These are phyloP conservation scores for Colletotrichum abscissum DNA, from an alignment of 2,329 filamentous ascomycete species.

Conservation along the genomic window DNA sequence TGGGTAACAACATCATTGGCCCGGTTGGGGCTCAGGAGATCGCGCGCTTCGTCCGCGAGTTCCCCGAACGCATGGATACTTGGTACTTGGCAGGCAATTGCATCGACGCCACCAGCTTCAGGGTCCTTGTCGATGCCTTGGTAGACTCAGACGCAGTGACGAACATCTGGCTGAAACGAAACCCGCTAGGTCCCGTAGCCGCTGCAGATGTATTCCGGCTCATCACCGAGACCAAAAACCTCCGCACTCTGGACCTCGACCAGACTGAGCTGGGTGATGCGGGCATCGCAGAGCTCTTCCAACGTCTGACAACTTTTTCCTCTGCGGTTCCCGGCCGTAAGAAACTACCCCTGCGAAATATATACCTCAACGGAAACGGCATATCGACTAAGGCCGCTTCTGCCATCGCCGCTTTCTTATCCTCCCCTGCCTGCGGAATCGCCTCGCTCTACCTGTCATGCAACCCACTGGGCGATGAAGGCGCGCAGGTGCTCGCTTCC, in stretches of 20 bases:
- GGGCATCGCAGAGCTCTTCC: conserved; percentile 57
- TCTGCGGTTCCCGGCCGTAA: conserved; percentile 39
- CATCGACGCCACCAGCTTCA: conserved; percentile 56
- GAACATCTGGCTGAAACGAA: conserved; percentile 66
- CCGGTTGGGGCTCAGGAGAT: conserved; percentile 58
- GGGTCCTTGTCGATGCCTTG: conserved; percentile 56
- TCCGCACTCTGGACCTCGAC: conserved; percentile 64
- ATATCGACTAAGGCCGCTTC: conserved; percentile 44
- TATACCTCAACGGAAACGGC: conserved; percentile 52
- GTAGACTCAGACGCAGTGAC: conserved; percentile 55
- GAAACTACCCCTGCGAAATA: conserved; percentile 46
- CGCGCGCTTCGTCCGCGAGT: conserved; percentile 55
- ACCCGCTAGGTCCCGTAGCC: conserved; percentile 56
- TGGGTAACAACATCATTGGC: conserved; percentile 67
- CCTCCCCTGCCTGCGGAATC: conserved; percentile 46
- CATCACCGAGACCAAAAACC: conserved; percentile 52
- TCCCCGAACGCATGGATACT: conserved; percentile 61
- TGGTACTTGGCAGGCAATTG: conserved; percentile 68
- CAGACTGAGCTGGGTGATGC: conserved; percentile 62
- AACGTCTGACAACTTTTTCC: conserved; percentile 45
- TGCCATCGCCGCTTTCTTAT: conserved; percentile 47
- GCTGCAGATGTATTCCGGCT: conserved; percentile 55
- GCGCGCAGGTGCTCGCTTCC: conserved; percentile 43
- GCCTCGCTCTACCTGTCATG: conserved; percentile 51
- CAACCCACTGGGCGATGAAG: conserved; percentile 50